phyloP scores from a whole-genome alignment of 1,284 basidiomycete species.

The Papiliotrema flavescens region DNA sequence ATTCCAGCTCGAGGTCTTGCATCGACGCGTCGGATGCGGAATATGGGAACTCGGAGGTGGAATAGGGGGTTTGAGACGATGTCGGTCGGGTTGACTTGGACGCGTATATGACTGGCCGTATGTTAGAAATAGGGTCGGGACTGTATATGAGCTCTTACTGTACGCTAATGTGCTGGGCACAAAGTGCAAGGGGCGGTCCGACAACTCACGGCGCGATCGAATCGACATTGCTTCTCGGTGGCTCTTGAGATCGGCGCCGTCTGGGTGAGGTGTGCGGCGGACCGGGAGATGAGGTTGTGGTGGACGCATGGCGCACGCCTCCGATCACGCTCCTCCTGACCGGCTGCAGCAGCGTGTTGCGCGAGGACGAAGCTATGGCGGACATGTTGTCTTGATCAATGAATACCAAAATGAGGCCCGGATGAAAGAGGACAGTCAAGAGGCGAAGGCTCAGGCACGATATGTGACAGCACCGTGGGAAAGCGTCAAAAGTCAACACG shows the following conservation, averaged over 20 bases:
- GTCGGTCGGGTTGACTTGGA: constrained; percentile 23
- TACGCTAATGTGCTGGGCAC: neutral
- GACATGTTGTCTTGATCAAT: neutral
- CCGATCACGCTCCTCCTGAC: neutral
- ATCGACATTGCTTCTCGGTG: constrained; percentile 21
- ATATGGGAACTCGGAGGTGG: constrained; percentile 38
- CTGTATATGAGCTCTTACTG: constrained; percentile 12
- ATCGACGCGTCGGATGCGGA: constrained; percentile 17
- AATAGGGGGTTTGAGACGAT: constrained; percentile 38
- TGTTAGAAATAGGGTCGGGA: constrained; percentile 44
- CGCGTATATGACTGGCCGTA: constrained; percentile 44
- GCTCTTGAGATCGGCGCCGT: neutral
- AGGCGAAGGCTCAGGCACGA: neutral
- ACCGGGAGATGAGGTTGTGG: neutral
- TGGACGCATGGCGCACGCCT: neutral
- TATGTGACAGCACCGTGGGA: neutral
- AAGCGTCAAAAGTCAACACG: neutral
- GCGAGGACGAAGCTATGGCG: constrained; percentile 4
- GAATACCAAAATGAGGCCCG: neutral
- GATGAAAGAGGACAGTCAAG: neutral
- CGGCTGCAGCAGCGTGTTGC: neutral
- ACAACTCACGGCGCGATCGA: constrained; percentile 43
- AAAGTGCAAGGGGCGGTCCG: neutral
- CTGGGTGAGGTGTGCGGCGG: neutral
- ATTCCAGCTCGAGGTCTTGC: constrained; percentile 39